Percentiles rank a stretch among this genome's conserved stretches.
Conservation (phyloP, 2,329 filamentous ascomycete species). For the Neonectria punicea region DNA sequence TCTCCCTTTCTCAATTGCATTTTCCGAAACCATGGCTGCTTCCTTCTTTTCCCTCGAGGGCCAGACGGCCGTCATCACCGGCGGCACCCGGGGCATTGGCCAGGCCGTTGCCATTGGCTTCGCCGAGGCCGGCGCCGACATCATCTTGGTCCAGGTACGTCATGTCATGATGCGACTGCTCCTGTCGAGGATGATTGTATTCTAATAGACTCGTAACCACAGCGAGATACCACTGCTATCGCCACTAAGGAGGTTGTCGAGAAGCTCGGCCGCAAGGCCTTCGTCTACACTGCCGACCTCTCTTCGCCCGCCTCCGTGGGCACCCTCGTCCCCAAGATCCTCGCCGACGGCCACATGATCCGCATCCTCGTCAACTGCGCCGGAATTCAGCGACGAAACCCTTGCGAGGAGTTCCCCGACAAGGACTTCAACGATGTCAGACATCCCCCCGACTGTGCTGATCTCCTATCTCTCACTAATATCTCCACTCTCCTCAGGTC, state of each 20-base stretch:
- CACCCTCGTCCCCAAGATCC: conserved; percentile 67
- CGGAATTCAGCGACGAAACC: conserved; percentile 84
- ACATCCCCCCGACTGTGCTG: neutral
- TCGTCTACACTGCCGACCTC: conserved; percentile 77
- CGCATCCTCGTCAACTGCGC: conserved; percentile 88
- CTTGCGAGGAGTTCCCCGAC: conserved; percentile 79
- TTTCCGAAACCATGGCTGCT: conserved; percentile 46
- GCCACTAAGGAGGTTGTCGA: conserved; percentile 71
- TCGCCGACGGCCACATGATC: conserved; percentile 72
- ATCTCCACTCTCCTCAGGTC: conserved; percentile 57
- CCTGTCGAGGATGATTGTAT: no score
- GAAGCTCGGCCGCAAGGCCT: conserved; percentile 72
- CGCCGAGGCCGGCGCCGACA: conserved; percentile 68
- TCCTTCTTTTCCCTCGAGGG: conserved; percentile 64
- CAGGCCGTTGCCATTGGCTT: conserved; percentile 66
- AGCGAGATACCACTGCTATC: conserved; percentile 56
- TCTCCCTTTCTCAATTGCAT: neutral
- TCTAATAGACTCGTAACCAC: conserved; percentile 6
- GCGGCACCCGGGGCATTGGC: conserved; percentile 68
- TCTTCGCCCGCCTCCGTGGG: conserved; percentile 68
- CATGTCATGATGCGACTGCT: neutral
- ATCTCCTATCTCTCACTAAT: conserved; percentile 6
- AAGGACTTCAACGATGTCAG: conserved; percentile 76
- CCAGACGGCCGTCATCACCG: conserved; percentile 67
- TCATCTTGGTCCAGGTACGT: conserved; percentile 64